Conservation (phyloP, 2,329 filamentous ascomycete species). For the Ceratocystiopsis sp. region DNA sequence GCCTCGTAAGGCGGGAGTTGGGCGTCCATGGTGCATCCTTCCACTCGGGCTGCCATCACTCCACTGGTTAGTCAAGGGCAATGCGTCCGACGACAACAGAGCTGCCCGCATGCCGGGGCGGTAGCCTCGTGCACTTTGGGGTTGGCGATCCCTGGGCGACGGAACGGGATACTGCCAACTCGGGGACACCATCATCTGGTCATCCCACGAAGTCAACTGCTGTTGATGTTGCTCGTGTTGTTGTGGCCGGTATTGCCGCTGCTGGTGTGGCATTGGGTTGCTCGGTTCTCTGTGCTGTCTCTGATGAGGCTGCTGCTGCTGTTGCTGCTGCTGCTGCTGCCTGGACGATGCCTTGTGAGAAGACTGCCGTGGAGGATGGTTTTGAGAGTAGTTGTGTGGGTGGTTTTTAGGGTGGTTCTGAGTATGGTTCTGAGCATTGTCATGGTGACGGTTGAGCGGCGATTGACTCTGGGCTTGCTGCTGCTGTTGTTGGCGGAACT, state of each 20-base stretch:
- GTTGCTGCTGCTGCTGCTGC: neutral
- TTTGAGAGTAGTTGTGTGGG: no score
- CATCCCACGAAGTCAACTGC: neutral
- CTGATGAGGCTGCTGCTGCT: no score
- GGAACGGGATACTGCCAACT: neutral
- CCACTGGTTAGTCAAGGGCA: neutral
- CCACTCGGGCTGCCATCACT: neutral
- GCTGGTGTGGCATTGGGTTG: conserved; percentile 2
- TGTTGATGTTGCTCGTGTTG: neutral
- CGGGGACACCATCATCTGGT: neutral
- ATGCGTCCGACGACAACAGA: neutral
- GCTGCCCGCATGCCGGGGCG: neutral
- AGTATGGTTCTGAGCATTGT: no score
- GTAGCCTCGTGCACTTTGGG: no score
- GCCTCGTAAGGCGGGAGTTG: neutral
- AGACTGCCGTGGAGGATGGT: no score
- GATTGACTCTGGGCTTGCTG: conserved; percentile 1
- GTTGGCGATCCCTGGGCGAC: neutral
- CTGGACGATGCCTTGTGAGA: neutral
- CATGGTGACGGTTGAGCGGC: neutral
- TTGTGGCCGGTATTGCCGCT: neutral
- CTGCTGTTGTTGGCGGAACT: neutral
- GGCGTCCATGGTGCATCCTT: neutral
- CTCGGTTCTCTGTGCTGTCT: neutral
- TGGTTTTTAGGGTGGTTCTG: no score